Evolutionary conservation across 306 rosid species (phyloP).

Genomic region (Erythrophleum fordii): DNA sequence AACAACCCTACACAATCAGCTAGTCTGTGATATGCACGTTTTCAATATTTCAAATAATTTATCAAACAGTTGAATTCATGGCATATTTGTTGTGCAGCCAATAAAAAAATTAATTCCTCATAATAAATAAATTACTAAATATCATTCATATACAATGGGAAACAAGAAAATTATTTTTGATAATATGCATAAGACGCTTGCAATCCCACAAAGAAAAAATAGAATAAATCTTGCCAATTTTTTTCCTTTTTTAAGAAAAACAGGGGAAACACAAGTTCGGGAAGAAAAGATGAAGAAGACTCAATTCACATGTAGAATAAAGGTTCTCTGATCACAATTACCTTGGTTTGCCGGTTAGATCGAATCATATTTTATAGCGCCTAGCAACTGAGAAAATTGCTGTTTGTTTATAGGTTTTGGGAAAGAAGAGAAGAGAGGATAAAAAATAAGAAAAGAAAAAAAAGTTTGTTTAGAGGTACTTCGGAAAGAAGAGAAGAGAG

Average conservation of each 20-base stretch:
- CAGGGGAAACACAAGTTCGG: background rate
- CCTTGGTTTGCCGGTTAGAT: constrained; percentile 34
- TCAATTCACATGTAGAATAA: constrained; percentile 23
- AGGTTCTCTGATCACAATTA: background rate
- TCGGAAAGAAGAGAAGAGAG: background rate
- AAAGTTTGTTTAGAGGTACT: background rate
- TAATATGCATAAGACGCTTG: background rate
- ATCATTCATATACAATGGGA: background rate
- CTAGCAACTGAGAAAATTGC: background rate
- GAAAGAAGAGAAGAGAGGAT: background rate
- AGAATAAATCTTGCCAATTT: background rate
- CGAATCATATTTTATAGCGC: constrained; percentile 26
- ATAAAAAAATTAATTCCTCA: background rate
- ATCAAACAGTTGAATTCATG: constrained; percentile 6
- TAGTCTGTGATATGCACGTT: background rate
- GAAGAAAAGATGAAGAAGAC: background rate
- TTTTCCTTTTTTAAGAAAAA: background rate
- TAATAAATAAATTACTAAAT: background rate
- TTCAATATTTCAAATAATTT: background rate
- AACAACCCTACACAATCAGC: background rate
- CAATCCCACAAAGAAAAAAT: constrained; percentile 20
- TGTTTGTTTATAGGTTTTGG: background rate
- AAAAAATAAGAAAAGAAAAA: background rate
- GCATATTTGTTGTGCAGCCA: constrained; percentile 16
- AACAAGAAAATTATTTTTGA: background rate